Evolutionary conservation across 768 basidiomycete species (phyloP).

Genomic region (Lentinus brumalis): DNA sequence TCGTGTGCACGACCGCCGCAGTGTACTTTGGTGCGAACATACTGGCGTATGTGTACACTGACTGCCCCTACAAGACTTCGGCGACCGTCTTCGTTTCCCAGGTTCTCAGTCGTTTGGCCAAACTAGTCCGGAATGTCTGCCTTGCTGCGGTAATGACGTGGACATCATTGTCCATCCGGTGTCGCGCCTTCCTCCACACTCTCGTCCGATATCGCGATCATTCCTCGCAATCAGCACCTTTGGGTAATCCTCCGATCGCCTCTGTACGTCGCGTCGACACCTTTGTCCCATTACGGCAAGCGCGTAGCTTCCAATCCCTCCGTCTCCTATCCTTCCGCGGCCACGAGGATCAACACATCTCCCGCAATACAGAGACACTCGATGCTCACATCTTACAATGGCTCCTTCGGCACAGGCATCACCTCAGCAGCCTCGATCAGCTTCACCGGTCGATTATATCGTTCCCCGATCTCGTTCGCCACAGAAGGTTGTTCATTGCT

Average conservation of each 20-base stretch:
- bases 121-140: background rate
- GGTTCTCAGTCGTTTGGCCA: background rate
- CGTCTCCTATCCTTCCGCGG: background rate
- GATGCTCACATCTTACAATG: background rate
- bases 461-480: background rate
- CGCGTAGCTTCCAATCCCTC: background rate
- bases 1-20: constrained; percentile 9
- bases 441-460: background rate
- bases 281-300: background rate
- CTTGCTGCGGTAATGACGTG: background rate
- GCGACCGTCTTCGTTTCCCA: constrained; percentile 2
- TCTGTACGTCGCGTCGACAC: background rate
- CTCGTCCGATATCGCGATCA: too few species aligned
- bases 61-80: constrained; percentile 24
- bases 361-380: background rate
- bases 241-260: too few species aligned
- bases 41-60: constrained; percentile 13
- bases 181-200: too few species aligned
- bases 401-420: background rate
- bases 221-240: too few species aligned
- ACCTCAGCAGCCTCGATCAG: background rate
- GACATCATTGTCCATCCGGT: too few species aligned
- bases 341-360: background rate
- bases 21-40: constrained; percentile 21
- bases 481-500: constrained; percentile 1